A percentile compares a stretch with the other conserved stretches of the same genome.
These are phyloP conservation scores for Przewalskia tangutica DNA, from an alignment of 257 asterid genomes.

Conservation along the genomic window DNA sequence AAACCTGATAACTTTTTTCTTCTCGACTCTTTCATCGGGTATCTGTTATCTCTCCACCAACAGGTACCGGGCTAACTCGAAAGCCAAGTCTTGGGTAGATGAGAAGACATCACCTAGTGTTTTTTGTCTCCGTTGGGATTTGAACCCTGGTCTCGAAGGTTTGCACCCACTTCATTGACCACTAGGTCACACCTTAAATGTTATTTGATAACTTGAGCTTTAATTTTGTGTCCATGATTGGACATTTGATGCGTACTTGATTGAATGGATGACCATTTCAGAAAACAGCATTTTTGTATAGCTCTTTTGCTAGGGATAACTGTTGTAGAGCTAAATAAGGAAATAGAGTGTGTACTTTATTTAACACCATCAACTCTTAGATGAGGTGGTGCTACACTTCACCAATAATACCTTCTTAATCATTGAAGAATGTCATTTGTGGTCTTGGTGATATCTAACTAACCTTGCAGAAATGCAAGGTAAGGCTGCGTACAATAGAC, in stretches of 20 bases:
- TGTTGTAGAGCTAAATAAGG: not conserved
- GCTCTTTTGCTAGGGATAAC: not conserved
- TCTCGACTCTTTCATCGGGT: not conserved
- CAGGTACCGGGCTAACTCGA: not conserved
- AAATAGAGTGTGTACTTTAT: not conserved
- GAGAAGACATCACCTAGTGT: not conserved
- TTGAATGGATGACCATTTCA: not conserved
- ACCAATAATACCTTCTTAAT: not conserved
- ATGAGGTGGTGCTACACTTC: not conserved
- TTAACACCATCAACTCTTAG: not conserved
- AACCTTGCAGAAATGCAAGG: too few species aligned
- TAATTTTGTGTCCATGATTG: not conserved
- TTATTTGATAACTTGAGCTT: not conserved
- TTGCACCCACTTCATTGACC: not conserved
- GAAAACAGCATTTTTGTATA: not conserved
- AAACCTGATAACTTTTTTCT: not conserved
- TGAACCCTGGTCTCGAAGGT: not conserved
- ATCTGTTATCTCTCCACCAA: not conserved
- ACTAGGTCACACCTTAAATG: not conserved
- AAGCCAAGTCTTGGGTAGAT: not conserved
- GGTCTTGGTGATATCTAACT: not conserved
- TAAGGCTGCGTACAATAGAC: too few species aligned
- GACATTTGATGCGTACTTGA: not conserved
- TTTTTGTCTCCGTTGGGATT: too few species aligned
- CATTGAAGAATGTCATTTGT: not conserved